Evolutionary conservation across 208 protist species (phyloP), one percentile per base, ranked within the genome.

Genomic region (Polymyxa betae): DNA sequence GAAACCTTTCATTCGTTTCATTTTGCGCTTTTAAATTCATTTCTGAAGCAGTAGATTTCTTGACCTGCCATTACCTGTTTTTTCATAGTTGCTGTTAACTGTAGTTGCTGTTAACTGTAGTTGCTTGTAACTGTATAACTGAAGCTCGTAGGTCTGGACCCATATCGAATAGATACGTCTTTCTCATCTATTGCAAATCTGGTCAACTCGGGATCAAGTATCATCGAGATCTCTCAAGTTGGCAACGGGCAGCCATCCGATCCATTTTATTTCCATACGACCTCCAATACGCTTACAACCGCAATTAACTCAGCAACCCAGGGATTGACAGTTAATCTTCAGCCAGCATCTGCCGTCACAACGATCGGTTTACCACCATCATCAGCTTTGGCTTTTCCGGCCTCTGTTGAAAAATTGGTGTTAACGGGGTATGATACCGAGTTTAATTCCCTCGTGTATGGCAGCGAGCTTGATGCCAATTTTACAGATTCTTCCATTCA

Each of bases 141-240:
- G n/a, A n/a, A n/a, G n/a, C n/a, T n/a, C n/a, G n/a, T 60, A 60
- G 49, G 49, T 60, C 24, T 60, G 24, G 49, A 60, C 24, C 49
- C 49, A 60, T 60, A 60, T 60, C 49, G 49, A 24, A 60, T 60
- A 29, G 49, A 60, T 60, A 60, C 49, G 12, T 24, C 12, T 60
- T 60, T 60, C 49, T 29, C 49, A 60, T 60, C 49, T 5, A 5
- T 60, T 60, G 49, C 12, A 60, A 29, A 5, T 5, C n/a, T 43
- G 35, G 5, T 82, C 16, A 82, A 5, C 40, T 35, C 72, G 72
- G 5, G 5, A 35, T 82, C 72, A 35, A 16, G 16, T 5, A 12
- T 82, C n/a, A 40, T 82, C n/a, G 72, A 82, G 16, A n/a, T 82
- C 35, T 43, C n/a, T 35, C 72, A 82, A 82, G 72, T 82, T 60